A percentile compares a stretch with the other conserved stretches of the same genome.
These are phyloP conservation scores for Paecilomyces fulvus DNA, from an alignment of 2,329 filamentous ascomycete genomes.

Conservation along the genomic window DNA sequence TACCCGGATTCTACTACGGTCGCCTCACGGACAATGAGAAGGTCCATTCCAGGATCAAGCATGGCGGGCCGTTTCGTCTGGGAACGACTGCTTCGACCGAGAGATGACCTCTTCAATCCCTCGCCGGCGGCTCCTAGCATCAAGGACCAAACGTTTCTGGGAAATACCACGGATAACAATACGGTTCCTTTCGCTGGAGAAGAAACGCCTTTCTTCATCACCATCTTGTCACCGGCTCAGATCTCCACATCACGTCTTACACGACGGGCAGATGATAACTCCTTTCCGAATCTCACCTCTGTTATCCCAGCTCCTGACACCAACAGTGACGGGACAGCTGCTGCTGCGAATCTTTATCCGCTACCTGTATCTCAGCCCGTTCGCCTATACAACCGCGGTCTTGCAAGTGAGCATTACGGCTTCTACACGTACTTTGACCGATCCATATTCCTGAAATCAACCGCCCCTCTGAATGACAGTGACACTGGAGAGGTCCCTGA, in stretches of 20 bases:
- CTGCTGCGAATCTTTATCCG: constrained; percentile 63
- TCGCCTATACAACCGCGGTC: constrained; percentile 73
- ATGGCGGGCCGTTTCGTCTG: constrained; percentile 22
- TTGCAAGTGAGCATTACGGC: constrained; percentile 76
- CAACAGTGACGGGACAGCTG: constrained; percentile 62
- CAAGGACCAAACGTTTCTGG: constrained; percentile 70
- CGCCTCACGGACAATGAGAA: constrained; percentile 14
- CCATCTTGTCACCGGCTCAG: constrained; percentile 46
- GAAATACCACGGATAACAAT: constrained; percentile 74
- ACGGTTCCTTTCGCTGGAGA: constrained; percentile 69
- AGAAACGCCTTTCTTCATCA: constrained; percentile 81
- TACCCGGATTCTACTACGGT: constrained; percentile 55
- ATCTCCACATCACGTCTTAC: constrained; percentile 31
- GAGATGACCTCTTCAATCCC: constrained; percentile 33
- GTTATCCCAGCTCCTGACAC: constrained; percentile 57
- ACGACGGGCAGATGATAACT: constrained; percentile 25
- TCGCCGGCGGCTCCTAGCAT: constrained; percentile 42
- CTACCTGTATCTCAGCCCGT: constrained; percentile 64
- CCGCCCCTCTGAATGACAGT: constrained; percentile 37
- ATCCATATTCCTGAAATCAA: constrained; percentile 68
- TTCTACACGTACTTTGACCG: constrained; percentile 92
- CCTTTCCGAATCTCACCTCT: constrained; percentile 40
- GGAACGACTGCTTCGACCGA: constrained; percentile 16
- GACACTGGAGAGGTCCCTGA: constrained; percentile 32
- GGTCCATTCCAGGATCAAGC: constrained; percentile 18